phyloP scores from a whole-genome alignment of 1,284 basidiomycete genomes.

The Apiotrichum porosum region DNA sequence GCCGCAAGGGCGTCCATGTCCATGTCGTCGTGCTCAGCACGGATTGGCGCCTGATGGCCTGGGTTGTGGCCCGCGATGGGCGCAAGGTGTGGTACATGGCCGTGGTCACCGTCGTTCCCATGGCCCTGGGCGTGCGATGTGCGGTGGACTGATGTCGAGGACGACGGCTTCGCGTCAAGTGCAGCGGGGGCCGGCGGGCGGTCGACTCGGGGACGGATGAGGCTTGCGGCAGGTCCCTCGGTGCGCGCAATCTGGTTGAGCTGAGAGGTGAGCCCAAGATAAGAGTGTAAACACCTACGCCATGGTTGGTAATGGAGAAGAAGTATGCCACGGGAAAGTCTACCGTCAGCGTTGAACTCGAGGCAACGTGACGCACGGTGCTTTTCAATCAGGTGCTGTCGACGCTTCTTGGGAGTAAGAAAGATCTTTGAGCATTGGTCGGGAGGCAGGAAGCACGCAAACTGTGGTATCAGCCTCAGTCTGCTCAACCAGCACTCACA shows the following conservation, averaged over 20 bases:
- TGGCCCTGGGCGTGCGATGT: too few species aligned
- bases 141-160: not conserved
- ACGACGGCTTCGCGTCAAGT: too few species aligned
- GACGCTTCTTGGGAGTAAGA: constrained; percentile 65
- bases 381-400: constrained; percentile 72
- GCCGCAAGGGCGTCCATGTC: constrained; percentile 23
- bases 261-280: constrained; percentile 14
- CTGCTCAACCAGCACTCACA: constrained; percentile 55
- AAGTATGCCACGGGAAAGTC: constrained; percentile 78
- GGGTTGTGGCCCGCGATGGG: not conserved
- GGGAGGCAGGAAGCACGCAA: constrained; percentile 65
- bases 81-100: not conserved
- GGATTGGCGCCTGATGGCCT: not conserved
- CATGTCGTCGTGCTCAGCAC: constrained; percentile 21
- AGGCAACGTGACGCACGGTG: constrained; percentile 52
- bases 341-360: constrained; percentile 11
- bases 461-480: constrained; percentile 58
- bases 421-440: constrained; percentile 62
- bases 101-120: too few species aligned
- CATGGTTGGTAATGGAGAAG: constrained; percentile 81
- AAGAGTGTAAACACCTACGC: constrained; percentile 50
- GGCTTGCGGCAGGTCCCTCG: constrained; percentile 34
- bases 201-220: constrained; percentile 32
- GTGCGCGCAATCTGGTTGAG: constrained; percentile 35
- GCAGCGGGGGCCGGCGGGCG: too few species aligned